Base-by-base conservation (phyloP, 208 protist species). In the Acanthamoeba lugdunensis region DNA sequence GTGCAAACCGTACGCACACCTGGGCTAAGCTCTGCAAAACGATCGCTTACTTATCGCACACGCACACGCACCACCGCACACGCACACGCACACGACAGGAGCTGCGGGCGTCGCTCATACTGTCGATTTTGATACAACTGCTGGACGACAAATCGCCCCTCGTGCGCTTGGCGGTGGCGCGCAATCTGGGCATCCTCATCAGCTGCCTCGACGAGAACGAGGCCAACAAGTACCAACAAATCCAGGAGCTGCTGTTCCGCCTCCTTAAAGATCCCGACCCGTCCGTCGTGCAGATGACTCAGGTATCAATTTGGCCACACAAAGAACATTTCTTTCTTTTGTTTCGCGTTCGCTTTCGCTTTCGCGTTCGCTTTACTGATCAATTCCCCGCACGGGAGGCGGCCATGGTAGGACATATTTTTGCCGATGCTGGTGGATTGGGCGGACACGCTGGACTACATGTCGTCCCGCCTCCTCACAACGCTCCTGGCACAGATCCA, bases 61-160 rank as follows among this genome's bases (percentile, higher is more conserved):
- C 65, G 21, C 30, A 56, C 30, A 56, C 52, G 33, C 33, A 33
- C 33, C 33, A 33, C 33, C 33, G 33, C 33, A 33, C 33, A 33
- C 33, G 33, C 33, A 33, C 33, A 33, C 33, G 33, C 33, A 56
- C 52, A 16, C n/a, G n/a, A 87, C 21, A 63, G 56, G 93, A 95
- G 37, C 71, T 95, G 30, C 75, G 94, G 33, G n/a, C 92, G 3
- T 94, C 94, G 9, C 85, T 97, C 21, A 93, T 96, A 33, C 30
- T 96, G 4, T 95, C 90, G 6, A 97, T 97, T 30, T 77, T 97
- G 9, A 94, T 94, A 21, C 87, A 96, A 65, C 89, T 97, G n/a
- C 56, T 95, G n/a, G 94, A 97, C 25, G 96, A 97, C 81, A 96
- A 93, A 11, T 82, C 54, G 13, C 89, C 95, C 25, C 5, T 96